Base-by-base conservation (phyloP, 1,139 yeast species). In the Scheffersomyces insectosa region DNA sequence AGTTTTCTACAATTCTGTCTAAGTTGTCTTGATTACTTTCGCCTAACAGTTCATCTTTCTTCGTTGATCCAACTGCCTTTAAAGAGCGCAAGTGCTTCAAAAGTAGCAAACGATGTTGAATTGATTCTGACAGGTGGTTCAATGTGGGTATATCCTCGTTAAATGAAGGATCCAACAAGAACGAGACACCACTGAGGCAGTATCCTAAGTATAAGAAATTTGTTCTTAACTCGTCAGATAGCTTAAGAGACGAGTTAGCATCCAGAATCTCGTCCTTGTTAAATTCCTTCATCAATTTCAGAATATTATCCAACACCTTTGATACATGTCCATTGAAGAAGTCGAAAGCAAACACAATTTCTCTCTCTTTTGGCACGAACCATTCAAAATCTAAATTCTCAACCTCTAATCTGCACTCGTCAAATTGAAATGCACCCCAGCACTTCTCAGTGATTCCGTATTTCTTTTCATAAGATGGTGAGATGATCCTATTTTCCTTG, bases 371-470 rank as follows among this genome's bases (percentile, higher is more conserved):
- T 0, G 98, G 97, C 1, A 76, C 62, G 56, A 83, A 89, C 99
- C 99, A 93, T 1, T 75, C 68, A 52, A 89, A 83, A 0, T 71
- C 57, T 32, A 84, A 62, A 41, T 79, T 75, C 10, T 77, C 75
- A 10, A 59, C 50, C 8, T 59, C 47, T 41, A 74, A 72, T 28
- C 77, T 61, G 1, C 63, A 55, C 25, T 74, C 72, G 36, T 65
- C 66, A 51, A 82, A 80, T 55, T 83, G 89, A 47, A 79, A 76
- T 0, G 82, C 89, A 39, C 93, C 95, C 95, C 95, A 86, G 50
- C 83, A 77, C 14, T 69, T 70, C 40, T 75, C 82, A 29, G 67
- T 66, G n/a, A 76, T 57, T 1, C 75, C 75, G 29, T 65, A 50
- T 13, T 56, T 45, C 15, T 49, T 44, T 10, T 49, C 57, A 45